phyloP scores from a whole-genome alignment of 495 filamentous ascomycete genomes.

The Cairneyella variabilis region DNA sequence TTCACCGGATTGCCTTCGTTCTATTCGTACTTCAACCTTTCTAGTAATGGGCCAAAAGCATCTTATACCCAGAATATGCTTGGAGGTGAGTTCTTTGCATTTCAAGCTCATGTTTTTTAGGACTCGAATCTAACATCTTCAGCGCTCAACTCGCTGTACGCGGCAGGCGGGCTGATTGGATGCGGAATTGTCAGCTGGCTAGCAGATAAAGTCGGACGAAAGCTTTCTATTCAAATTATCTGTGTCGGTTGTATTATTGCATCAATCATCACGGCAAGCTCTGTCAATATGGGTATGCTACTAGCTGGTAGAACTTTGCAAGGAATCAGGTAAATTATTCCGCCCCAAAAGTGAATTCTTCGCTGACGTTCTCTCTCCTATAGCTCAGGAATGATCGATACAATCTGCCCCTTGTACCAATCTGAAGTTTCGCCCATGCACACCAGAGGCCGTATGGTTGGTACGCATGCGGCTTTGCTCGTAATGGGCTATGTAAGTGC shows the following conservation, averaged over 20 bases:
- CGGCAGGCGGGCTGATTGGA: background rate
- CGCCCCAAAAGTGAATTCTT: background rate
- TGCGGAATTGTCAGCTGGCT: background rate
- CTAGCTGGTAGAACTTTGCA: background rate
- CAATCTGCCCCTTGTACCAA: background rate
- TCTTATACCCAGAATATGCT: no score
- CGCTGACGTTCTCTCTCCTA: background rate
- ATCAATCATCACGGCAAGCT: background rate
- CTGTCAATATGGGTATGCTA: background rate
- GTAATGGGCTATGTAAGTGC: no score
- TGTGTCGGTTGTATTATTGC: background rate
- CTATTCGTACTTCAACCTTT: background rate
- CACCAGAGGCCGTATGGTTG: background rate
- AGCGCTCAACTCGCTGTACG: background rate
- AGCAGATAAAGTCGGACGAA: background rate
- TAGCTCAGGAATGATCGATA: background rate
- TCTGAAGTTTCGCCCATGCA: background rate
- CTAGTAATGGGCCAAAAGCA: background rate
- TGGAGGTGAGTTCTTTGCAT: no score
- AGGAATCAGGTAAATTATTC: background rate
- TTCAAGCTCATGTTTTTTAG: no score
- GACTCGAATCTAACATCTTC: no score
- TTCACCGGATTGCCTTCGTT: background rate
- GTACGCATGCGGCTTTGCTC: no score
- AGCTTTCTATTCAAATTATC: conserved; percentile 1